phyloP scores from a whole-genome alignment of 2,329 filamentous ascomycete species.

The Trichoderma semiorbis region DNA sequence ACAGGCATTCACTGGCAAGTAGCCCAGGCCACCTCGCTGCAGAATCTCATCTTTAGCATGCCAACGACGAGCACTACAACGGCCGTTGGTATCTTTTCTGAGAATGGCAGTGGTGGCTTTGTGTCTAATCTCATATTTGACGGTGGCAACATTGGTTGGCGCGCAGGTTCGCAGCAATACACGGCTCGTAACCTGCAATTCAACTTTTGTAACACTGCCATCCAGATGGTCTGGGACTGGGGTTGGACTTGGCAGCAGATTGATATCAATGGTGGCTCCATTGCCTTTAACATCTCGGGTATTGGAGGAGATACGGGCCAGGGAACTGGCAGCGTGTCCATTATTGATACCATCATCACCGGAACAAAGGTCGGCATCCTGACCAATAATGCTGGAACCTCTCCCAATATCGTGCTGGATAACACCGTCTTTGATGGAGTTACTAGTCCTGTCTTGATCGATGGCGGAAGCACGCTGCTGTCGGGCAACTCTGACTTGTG shows the following conservation, averaged over 20 bases:
- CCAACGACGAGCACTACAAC: not conserved
- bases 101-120: not conserved
- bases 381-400: not conserved
- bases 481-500: not conserved
- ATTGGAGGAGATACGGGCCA: not conserved
- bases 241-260: not conserved
- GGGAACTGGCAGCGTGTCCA: not conserved
- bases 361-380: not conserved
- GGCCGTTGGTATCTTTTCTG: not conserved
- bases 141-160: not conserved
- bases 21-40: not conserved
- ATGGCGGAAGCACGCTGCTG: not conserved
- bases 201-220: not conserved
- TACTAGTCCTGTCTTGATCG: not conserved
- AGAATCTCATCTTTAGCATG: not conserved
- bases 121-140: not conserved
- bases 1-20: not conserved
- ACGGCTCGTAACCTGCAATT: not conserved
- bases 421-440: not conserved
- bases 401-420: not conserved
- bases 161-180: not conserved
- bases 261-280: not conserved
- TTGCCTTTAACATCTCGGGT: not conserved
- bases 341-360: not conserved
- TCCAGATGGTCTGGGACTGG: not conserved